Conservation (phyloP, 2,329 filamentous ascomycete species). For the Fusarium albidum region DNA sequence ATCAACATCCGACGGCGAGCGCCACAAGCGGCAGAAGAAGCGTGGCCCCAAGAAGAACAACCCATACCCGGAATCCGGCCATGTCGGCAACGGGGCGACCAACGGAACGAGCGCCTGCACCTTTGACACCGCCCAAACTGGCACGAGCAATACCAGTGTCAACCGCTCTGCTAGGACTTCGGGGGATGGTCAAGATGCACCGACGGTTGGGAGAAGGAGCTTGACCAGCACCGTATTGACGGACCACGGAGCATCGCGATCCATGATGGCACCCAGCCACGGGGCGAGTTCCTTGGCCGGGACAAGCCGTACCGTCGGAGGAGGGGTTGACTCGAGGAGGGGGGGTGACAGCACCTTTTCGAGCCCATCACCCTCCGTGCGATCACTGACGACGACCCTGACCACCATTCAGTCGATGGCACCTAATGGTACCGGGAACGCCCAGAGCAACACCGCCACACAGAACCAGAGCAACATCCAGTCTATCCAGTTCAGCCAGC, state of each 20-base stretch:
- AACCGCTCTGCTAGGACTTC: conserved; percentile 69
- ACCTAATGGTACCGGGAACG: conserved; percentile 56
- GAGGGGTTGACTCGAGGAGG: conserved; percentile 71
- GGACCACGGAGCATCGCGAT: conserved; percentile 78
- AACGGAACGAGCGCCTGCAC: conserved; percentile 60
- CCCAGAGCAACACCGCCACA: conserved; percentile 45
- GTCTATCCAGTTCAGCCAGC: conserved; percentile 70
- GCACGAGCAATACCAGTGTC: conserved; percentile 59
- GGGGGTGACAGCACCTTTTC: conserved; percentile 82
- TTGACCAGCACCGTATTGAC: conserved; percentile 84
- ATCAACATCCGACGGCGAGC: conserved; percentile 68
- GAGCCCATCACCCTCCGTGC: conserved; percentile 81
- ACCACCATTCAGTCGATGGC: conserved; percentile 84
- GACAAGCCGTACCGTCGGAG: conserved; percentile 74
- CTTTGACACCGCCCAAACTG: conserved; percentile 64
- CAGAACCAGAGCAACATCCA: conserved; percentile 52
- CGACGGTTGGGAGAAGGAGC: conserved; percentile 74
- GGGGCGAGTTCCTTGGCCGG: conserved; percentile 71
- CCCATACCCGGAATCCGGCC: conserved; percentile 87
- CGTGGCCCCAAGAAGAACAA: conserved; percentile 78
- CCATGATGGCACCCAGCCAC: conserved; percentile 80
- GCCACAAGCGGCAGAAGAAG: conserved; percentile 59
- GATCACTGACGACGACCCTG: conserved; percentile 82
- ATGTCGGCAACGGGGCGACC: conserved; percentile 48
- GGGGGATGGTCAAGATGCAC: conserved; percentile 63